phyloP scores from a whole-genome alignment of 177 flowering plant genomes.

The Vitis hybrid region DNA sequence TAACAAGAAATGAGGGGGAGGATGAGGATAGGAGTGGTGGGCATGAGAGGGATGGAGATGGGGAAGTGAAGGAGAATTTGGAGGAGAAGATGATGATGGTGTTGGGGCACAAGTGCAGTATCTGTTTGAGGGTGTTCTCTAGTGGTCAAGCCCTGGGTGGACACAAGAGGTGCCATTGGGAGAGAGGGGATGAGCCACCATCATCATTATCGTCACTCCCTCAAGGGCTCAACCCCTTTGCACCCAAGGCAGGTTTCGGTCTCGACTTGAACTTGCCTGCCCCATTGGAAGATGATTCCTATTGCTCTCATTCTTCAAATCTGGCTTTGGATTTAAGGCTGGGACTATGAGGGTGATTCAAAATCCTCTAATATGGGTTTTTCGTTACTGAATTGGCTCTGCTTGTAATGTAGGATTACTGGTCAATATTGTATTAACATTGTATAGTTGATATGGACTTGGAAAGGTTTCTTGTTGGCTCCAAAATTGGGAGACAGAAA shows the following conservation, averaged over 20 bases:
- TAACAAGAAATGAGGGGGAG: slow-evolving; percentile 29
- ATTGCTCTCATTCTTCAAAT: slow-evolving; percentile 25
- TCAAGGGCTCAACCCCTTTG: slow-evolving; percentile 12
- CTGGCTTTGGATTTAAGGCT: slow-evolving; percentile 44
- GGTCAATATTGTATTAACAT: neutral
- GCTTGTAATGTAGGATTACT: neutral
- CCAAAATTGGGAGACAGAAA: slow-evolving; percentile 3
- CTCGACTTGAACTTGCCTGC: slow-evolving; percentile 63
- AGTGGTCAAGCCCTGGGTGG: slow-evolving; percentile 89
- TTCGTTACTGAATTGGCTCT: neutral
- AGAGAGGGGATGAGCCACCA: slow-evolving; percentile 37
- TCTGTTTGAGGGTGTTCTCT: slow-evolving; percentile 69
- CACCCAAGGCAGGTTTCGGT: slow-evolving; percentile 12
- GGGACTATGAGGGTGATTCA: slow-evolving; percentile 30
- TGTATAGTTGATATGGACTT: neutral
- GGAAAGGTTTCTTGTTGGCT: slow-evolving; percentile 1
- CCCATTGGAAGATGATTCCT: slow-evolving; percentile 20
- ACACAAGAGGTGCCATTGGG: slow-evolving; percentile 86
- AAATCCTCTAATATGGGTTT: neutral
- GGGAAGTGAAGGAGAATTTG: slow-evolving; percentile 8
- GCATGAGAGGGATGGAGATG: neutral
- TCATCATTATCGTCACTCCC: neutral
- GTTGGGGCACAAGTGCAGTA: slow-evolving; percentile 52
- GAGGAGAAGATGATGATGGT: slow-evolving; percentile 15
- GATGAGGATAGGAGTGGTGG: neutral